Conservation (phyloP, 1,284 basidiomycete species). For the Trametes sp. region DNA sequence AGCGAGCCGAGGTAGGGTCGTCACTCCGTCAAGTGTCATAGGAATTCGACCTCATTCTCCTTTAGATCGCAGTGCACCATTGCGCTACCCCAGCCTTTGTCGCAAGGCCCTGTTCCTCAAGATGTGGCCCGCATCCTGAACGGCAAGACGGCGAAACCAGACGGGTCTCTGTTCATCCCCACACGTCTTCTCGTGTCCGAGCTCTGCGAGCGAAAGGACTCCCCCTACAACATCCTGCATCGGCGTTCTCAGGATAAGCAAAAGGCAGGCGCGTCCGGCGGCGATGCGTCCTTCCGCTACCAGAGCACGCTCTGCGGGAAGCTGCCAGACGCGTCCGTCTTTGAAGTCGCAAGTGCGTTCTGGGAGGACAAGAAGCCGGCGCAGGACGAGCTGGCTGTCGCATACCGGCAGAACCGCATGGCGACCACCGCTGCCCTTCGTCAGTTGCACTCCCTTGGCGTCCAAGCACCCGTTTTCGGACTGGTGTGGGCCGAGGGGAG, state of each 20-base stretch:
- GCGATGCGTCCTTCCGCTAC: conserved; percentile 57
- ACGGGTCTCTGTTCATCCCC: conserved; percentile 57
- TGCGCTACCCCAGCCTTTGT: conserved; percentile 56
- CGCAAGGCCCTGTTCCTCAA: conserved; percentile 35
- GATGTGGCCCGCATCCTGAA: conserved; percentile 50
- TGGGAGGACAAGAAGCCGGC: conserved; percentile 68
- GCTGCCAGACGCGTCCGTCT: conserved; percentile 52
- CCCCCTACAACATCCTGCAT: conserved; percentile 56
- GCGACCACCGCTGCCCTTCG: conserved; percentile 56
- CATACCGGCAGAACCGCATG: conserved; percentile 67
- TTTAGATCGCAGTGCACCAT: conserved; percentile 56
- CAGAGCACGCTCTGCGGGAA: conserved; percentile 58
- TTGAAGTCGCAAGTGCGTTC: conserved; percentile 61
- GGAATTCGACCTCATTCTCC: not conserved
- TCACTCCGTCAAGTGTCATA: not conserved
- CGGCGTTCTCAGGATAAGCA: conserved; percentile 41
- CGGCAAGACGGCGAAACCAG: conserved; percentile 54
- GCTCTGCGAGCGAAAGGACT: conserved; percentile 51
- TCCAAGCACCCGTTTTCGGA: conserved; percentile 59
- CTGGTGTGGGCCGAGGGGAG: conserved; percentile 60
- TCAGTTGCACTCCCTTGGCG: conserved; percentile 56
- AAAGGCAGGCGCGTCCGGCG: conserved; percentile 25
- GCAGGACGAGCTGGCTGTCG: conserved; percentile 55
- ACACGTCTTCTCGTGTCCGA: conserved; percentile 39
- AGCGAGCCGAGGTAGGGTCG: conserved; percentile 53